phyloP scores from a whole-genome alignment of 2,329 filamentous ascomycete species.

The Coleophoma eucalyptorum region DNA sequence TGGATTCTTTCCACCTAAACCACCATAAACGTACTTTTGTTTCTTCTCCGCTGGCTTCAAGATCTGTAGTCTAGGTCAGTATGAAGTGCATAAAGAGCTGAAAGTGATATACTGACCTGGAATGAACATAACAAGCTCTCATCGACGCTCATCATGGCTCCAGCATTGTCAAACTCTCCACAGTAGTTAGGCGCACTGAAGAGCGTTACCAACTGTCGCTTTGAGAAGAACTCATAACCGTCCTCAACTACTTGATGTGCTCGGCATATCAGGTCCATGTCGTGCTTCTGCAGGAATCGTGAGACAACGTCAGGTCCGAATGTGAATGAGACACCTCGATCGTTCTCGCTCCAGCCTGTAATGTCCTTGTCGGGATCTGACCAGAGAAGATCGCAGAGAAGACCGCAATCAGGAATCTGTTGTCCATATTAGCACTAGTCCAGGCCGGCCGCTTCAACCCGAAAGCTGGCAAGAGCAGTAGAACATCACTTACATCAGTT shows the following conservation, averaged over 20 bases:
- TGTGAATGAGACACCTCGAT: conserved; percentile 96
- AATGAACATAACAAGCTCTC: conserved; percentile 98
- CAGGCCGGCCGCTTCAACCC: conserved; percentile 24
- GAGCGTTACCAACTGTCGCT: conserved; percentile 92
- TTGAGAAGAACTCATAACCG: conserved; percentile 99
- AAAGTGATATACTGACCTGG: conserved; percentile 58
- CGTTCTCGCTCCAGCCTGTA: conserved; percentile 98
- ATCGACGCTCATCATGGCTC: conserved; percentile 99
- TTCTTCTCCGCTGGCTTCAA: conserved; percentile 99
- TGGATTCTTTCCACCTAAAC: conserved; percentile 66
- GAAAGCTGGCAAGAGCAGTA: conserved; percentile 20
- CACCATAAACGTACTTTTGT: conserved; percentile 95
- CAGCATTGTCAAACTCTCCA: conserved; percentile 98
- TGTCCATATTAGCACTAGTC: conserved; percentile 26
- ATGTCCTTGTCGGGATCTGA: conserved; percentile 99
- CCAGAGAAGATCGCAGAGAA: conserved; percentile 97
- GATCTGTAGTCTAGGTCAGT: conserved; percentile 55
- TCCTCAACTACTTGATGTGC: conserved; percentile 99
- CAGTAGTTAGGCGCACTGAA: conserved; percentile 99
- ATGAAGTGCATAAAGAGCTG: conserved; percentile 8
- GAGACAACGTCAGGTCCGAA: conserved; percentile 97
- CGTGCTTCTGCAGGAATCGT: conserved; percentile 96
- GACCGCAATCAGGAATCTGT: conserved; percentile 95
- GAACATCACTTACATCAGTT: conserved; percentile 75
- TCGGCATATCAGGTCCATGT: conserved; percentile 99